A percentile compares a stretch with the other conserved stretches of the same genome.
These are phyloP conservation scores for Fistulifera solaris DNA, from an alignment of 108 stramenopile species.

Conservation along the genomic window DNA sequence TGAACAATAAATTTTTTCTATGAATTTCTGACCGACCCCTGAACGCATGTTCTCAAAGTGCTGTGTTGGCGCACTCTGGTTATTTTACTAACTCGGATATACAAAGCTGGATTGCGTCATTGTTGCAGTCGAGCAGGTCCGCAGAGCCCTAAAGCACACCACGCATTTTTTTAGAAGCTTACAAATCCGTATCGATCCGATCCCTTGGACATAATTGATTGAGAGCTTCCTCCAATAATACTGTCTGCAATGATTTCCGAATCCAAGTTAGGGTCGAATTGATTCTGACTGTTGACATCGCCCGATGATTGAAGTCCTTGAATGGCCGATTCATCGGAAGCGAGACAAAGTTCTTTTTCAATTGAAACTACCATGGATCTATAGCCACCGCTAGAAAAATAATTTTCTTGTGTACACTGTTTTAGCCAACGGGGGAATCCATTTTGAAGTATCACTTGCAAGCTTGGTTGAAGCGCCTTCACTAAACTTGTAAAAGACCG, in stretches of 20 bases:
- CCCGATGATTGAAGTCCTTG: neutral
- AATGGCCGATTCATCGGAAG: neutral
- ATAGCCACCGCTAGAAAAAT: slow-evolving; percentile 65
- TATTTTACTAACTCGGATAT: slow-evolving; percentile 3
- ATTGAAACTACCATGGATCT: slow-evolving; percentile 51
- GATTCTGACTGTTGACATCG: no score
- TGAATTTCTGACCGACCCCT: no score
- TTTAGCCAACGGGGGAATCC: slow-evolving; percentile 76
- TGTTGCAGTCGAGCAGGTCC: neutral
- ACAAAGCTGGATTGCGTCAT: neutral
- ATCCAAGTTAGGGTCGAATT: neutral
- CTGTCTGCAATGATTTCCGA: neutral
- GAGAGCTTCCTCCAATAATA: slow-evolving; percentile 6
- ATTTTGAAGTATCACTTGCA: slow-evolving; percentile 44
- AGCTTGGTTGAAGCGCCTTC: slow-evolving; percentile 51
- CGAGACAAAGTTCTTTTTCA: slow-evolving; percentile 15
- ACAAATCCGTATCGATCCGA: neutral
- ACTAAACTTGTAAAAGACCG: slow-evolving; percentile 55
- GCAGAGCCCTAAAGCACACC: neutral
- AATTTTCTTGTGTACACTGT: slow-evolving; percentile 59
- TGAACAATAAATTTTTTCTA: no score
- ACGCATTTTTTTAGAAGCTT: no score
- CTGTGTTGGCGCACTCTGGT: neutral
- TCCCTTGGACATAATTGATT: slow-evolving; percentile 4
- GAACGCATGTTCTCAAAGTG: neutral